Evolutionary conservation across 305 asterid genomes (phyloP).

Genomic region (Fraxinus ornus): DNA sequence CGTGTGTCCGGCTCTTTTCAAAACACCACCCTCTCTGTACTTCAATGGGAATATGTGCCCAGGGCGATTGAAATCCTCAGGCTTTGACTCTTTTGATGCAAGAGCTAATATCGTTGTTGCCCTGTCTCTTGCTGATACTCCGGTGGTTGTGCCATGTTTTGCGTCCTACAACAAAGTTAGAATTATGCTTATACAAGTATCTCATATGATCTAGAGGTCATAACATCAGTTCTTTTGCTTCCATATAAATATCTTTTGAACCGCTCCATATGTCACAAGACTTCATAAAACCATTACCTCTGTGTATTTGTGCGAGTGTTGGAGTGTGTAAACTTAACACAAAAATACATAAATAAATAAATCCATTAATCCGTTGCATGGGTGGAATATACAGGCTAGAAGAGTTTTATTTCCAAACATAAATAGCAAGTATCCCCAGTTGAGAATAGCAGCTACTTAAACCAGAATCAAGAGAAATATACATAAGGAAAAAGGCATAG

Average conservation of each 20-base stretch:
- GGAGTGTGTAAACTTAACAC: background rate
- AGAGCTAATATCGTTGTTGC: conserved; percentile 83
- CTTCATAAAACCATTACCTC: background rate
- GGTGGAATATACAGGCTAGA: background rate
- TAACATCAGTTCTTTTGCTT: conserved; percentile 6
- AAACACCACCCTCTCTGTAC: conserved; percentile 91
- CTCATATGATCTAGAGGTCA: background rate
- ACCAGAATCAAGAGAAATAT: background rate
- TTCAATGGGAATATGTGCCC: conserved; percentile 96
- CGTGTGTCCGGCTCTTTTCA: conserved; percentile 98
- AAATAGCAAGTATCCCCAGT: background rate
- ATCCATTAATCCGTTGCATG: background rate
- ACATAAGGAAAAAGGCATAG: background rate
- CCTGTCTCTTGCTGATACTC: conserved; percentile 94
- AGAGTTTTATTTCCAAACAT: background rate
- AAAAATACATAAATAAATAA: background rate
- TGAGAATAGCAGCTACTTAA: background rate
- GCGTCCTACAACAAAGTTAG: conserved; percentile 63
- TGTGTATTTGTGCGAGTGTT: background rate
- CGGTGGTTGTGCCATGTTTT: conserved; percentile 89
- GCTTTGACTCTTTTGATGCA: conserved; percentile 79
- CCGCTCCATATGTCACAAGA: background rate
- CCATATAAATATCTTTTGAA: background rate
- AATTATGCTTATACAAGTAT: background rate
- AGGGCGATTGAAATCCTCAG: conserved; percentile 94